A percentile compares a stretch with the other conserved stretches of the same genome.
Conservation (phyloP, 2,329 filamentous ascomycete genomes). For the Fusarium temperatum region DNA sequence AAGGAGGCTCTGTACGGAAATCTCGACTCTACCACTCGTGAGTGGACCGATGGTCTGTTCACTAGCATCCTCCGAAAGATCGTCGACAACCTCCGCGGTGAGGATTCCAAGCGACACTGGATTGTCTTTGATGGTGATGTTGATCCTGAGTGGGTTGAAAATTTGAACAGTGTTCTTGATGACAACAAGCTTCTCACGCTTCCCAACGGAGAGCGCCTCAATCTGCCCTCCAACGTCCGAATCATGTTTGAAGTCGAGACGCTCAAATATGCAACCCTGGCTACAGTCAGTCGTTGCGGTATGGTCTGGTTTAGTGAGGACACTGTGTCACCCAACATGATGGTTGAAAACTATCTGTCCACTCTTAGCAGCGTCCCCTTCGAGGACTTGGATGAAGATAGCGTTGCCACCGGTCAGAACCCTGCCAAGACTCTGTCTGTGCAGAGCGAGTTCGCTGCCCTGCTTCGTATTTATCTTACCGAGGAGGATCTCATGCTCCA, state of each 20-base stretch:
- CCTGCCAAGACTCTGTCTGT: conserved; percentile 81
- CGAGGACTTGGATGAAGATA: conserved; percentile 95
- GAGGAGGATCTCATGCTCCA: conserved; percentile 83
- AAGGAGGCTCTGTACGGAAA: conserved; percentile 98
- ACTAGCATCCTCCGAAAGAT: conserved; percentile 98
- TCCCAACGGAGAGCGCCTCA: conserved; percentile 97
- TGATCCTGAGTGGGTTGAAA: conserved; percentile 99
- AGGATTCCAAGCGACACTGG: conserved; percentile 97
- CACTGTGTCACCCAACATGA: conserved; percentile 91
- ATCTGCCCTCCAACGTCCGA: conserved; percentile 90
- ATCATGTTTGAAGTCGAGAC: conserved; percentile 99
- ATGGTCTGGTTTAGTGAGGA: conserved; percentile 99
- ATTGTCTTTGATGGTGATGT: conserved; percentile 99
- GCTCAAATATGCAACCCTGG: conserved; percentile 94
- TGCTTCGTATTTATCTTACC: conserved; percentile 78
- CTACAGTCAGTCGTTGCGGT: conserved; percentile 98
- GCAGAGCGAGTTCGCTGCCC: conserved; percentile 81
- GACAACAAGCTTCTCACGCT: conserved; percentile 98
- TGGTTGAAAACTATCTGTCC: conserved; percentile 91
- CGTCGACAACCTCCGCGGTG: conserved; percentile 96
- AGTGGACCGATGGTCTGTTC: conserved; percentile 99
- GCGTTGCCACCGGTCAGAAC: conserved; percentile 76
- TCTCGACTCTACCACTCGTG: conserved; percentile 93
- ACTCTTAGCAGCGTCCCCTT: conserved; percentile 84
- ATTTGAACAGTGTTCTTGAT: conserved; percentile 98